A percentile compares a stretch with the other conserved stretches of the same genome.
phyloP scores from a whole-genome alignment of 2,329 filamentous ascomycete species.

The Pyrenochaeta sp. region DNA sequence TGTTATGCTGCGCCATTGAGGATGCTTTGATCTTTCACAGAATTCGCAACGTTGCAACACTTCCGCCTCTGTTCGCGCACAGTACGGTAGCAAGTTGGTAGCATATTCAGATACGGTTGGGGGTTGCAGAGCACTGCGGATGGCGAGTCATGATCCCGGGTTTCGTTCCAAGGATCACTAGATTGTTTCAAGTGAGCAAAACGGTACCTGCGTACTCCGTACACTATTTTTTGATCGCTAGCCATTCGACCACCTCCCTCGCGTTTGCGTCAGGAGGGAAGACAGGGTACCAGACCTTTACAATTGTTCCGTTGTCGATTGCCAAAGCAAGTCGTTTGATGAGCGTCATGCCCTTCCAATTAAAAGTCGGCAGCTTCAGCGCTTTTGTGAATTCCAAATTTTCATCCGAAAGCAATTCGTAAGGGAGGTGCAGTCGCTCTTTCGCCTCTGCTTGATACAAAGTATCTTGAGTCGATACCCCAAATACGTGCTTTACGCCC shows the following conservation, averaged over 20 bases:
- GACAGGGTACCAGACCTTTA: constrained; percentile 56
- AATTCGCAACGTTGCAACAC: constrained; percentile 1
- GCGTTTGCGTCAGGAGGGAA: constrained; percentile 53
- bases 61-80: constrained; percentile 3
- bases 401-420: constrained; percentile 54
- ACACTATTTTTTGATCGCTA: constrained; percentile 32
- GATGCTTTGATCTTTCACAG: not conserved
- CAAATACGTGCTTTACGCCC: constrained; percentile 46
- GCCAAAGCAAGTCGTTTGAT: constrained; percentile 52
- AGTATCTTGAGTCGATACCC: constrained; percentile 52
- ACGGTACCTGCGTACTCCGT: constrained; percentile 27
- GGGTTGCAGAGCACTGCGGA: constrained; percentile 8
- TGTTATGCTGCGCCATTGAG: not conserved
- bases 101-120: constrained; percentile 5
- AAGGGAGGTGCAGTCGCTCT: constrained; percentile 50
- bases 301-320: constrained; percentile 51
- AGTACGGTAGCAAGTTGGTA: constrained; percentile 1
- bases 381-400: constrained; percentile 44
- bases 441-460: constrained; percentile 52
- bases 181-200: constrained; percentile 32
- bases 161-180: constrained; percentile 23
- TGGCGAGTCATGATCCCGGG: constrained; percentile 30
- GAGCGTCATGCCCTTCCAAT: constrained; percentile 49
- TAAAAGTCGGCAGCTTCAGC: constrained; percentile 51
- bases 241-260: constrained; percentile 49